These are phyloP conservation scores for Flaveria brownii DNA, from an alignment of 129 eudicot genomes.

Conservation along the genomic window DNA sequence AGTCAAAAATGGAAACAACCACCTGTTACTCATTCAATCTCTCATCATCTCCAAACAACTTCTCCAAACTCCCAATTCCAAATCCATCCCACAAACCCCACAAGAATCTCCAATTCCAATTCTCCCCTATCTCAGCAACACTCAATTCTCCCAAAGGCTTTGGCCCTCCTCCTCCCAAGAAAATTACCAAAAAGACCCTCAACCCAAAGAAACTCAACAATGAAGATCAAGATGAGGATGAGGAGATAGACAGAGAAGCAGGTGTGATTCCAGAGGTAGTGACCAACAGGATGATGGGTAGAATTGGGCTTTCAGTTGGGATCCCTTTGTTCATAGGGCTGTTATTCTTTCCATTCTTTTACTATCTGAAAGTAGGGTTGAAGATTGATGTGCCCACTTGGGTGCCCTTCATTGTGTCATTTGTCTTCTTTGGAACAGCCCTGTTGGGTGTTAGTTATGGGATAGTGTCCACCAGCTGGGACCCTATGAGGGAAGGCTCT, in stretches of 20 bases:
- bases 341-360: slow-evolving; percentile 82
- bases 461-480: slow-evolving; percentile 96
- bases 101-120: slow-evolving; percentile 22
- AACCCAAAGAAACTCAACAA: slow-evolving; percentile 43
- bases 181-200: slow-evolving; percentile 51
- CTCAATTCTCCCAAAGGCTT: slow-evolving; percentile 82
- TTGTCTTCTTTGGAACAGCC: slow-evolving; percentile 88
- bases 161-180: slow-evolving; percentile 63
- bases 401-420: slow-evolving; percentile 87
- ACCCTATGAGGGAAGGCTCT: slow-evolving; percentile 93
- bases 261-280: slow-evolving; percentile 92
- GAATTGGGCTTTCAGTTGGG: slow-evolving; percentile 90
- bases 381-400: slow-evolving; percentile 89
- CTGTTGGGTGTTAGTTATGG: slow-evolving; percentile 91
- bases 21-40: slow-evolving; percentile 38
- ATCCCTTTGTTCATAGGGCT: slow-evolving; percentile 72
- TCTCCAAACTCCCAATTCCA: slow-evolving; percentile 39
- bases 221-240: slow-evolving; percentile 49
- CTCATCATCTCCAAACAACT: slow-evolving; percentile 43
- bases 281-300: slow-evolving; percentile 86
- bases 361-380: slow-evolving; percentile 77
- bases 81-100: slow-evolving; percentile 23
- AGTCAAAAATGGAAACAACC: slow-evolving; percentile 51
- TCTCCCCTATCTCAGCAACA: slow-evolving; percentile 49
- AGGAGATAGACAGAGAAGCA: slow-evolving; percentile 39